A percentile compares a stretch with the other conserved stretches of the same genome.
phyloP scores from a whole-genome alignment of 805 yeast genomes.

The Zygoascus biomembranicola region DNA sequence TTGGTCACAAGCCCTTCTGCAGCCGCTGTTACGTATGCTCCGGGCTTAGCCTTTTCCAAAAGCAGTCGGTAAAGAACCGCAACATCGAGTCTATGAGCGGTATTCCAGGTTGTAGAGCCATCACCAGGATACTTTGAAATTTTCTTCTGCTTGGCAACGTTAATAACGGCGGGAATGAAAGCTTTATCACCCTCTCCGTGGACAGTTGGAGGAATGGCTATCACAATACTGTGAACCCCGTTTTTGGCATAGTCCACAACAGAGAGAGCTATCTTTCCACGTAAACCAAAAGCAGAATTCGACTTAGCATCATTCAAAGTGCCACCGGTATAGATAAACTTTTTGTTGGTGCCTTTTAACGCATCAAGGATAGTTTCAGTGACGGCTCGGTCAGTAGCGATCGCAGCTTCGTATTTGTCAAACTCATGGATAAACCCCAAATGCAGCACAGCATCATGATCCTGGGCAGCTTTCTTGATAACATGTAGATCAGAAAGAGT shows the following conservation, averaged over 20 bases:
- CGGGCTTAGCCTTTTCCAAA: conserved; percentile 23
- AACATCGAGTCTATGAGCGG: conserved; percentile 28
- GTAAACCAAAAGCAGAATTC: neutral
- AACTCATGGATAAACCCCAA: conserved; percentile 29
- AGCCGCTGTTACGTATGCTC: conserved; percentile 22
- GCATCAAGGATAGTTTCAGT: conserved; percentile 25
- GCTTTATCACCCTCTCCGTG: neutral
- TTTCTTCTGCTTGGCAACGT: conserved; percentile 18
- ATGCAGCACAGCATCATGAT: conserved; percentile 33
- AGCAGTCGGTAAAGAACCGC: conserved; percentile 27
- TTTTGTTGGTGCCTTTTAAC: conserved; percentile 25
- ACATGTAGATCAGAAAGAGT: conserved; percentile 24
- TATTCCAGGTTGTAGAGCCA: conserved; percentile 28
- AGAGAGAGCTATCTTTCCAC: no score
- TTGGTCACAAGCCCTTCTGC: conserved; percentile 19
- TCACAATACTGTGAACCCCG: conserved; percentile 23
- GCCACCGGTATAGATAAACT: conserved; percentile 25
- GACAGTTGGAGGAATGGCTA: conserved; percentile 23
- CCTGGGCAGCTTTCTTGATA: conserved; percentile 23
- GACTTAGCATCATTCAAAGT: no score
- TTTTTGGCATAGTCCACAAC: neutral
- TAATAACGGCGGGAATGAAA: neutral
- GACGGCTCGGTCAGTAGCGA: no score
- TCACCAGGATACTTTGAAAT: conserved; percentile 32
- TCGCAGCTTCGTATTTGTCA: conserved; percentile 8